Conservation (phyloP, 495 filamentous ascomycete species). For the Friedmanniomyces endolithicus region DNA sequence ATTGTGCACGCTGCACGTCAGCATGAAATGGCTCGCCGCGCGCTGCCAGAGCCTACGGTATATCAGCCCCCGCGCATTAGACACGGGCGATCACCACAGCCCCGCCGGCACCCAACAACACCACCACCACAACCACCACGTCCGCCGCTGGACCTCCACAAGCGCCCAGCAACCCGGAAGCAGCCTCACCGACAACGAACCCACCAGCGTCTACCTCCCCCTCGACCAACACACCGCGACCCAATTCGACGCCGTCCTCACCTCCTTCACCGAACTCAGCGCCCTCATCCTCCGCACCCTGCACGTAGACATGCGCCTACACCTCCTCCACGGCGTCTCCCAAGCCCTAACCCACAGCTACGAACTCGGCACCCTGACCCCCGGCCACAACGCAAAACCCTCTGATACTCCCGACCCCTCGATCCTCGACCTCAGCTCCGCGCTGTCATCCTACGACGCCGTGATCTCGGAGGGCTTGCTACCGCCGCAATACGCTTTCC, state of each 20-base stretch:
- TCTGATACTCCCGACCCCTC: slow-evolving; percentile 67
- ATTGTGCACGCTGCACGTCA: slow-evolving; percentile 80
- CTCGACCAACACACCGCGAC: slow-evolving; percentile 74
- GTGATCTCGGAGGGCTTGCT: slow-evolving; percentile 59
- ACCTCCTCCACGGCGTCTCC: slow-evolving; percentile 48
- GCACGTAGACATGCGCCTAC: slow-evolving; percentile 76
- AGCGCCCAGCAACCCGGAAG: slow-evolving; percentile 35
- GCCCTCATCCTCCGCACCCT: slow-evolving; percentile 65
- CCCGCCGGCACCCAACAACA: slow-evolving; percentile 12
- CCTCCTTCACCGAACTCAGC: slow-evolving; percentile 66
- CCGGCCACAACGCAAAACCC: slow-evolving; percentile 33
- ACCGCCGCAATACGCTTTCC: slow-evolving; percentile 46
- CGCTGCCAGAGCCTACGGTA: slow-evolving; percentile 65
- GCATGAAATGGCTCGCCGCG: slow-evolving; percentile 92
- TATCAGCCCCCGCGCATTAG: slow-evolving; percentile 41
- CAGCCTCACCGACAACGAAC: background rate
- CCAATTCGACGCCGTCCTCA: slow-evolving; percentile 77
- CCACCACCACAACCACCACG: slow-evolving; percentile 18
- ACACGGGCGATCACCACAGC: slow-evolving; percentile 26
- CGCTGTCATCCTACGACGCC: slow-evolving; percentile 74
- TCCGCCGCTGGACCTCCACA: slow-evolving; percentile 70
- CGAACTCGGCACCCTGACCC: slow-evolving; percentile 38
- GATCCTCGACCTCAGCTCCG: slow-evolving; percentile 64
- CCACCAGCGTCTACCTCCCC: slow-evolving; percentile 55
- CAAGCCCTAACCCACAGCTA: slow-evolving; percentile 35